These are phyloP conservation scores for Penicillium steckii DNA, from an alignment of 495 filamentous ascomycete genomes.

Conservation along the genomic window DNA sequence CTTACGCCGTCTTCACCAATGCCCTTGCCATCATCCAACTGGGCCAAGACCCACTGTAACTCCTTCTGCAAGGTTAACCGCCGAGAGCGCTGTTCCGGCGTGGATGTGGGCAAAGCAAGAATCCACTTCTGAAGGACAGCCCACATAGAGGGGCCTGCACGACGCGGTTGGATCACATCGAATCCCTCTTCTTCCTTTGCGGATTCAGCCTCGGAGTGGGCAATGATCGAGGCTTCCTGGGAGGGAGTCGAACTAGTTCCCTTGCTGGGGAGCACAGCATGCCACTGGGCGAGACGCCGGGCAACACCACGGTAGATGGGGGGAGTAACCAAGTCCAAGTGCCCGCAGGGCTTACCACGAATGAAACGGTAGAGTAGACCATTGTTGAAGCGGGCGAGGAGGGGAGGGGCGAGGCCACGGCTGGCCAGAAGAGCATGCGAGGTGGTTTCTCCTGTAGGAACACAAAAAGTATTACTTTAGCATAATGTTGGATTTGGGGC, in stretches of 20 bases:
- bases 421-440: constrained; percentile 75
- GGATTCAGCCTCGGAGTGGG: constrained; percentile 18
- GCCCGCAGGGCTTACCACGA: constrained; percentile 71
- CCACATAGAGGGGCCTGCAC: constrained; percentile 80
- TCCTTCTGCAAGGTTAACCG: constrained; percentile 71
- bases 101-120: constrained; percentile 71
- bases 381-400: constrained; percentile 93
- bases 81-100: constrained; percentile 61
- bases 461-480: constrained; percentile 35
- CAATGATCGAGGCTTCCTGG: constrained; percentile 18
- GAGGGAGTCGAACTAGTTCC: constrained; percentile 8
- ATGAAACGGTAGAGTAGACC: constrained; percentile 94
- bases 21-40: constrained; percentile 71
- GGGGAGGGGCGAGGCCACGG: constrained; percentile 75
- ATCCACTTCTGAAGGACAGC: constrained; percentile 96
- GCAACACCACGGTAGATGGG: constrained; percentile 81
- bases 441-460: constrained; percentile 59
- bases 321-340: constrained; percentile 71
- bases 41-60: constrained; percentile 62
- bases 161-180: constrained; percentile 57
- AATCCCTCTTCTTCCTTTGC: constrained; percentile 35
- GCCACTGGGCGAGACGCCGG: constrained; percentile 84
- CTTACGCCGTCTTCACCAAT: constrained; percentile 71
- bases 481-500: constrained; percentile 37
- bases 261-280: constrained; percentile 63